Evolutionary conservation across 2,329 filamentous ascomycete species (phyloP).

Genomic region (Ascochyta fabae): DNA sequence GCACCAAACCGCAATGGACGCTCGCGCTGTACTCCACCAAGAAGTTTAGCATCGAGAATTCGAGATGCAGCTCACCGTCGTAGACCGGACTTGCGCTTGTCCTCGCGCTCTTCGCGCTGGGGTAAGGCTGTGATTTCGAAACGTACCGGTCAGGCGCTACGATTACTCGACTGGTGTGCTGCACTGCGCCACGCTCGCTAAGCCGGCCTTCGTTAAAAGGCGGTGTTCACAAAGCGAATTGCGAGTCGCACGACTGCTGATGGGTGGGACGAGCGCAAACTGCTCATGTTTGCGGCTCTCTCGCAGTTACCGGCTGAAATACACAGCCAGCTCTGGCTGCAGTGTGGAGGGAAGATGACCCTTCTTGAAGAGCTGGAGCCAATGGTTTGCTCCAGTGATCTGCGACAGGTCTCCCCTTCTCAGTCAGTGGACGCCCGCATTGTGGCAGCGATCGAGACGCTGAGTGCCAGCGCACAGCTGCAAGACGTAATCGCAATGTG

Average conservation of each 20-base stretch:
- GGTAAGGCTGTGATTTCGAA: slow-evolving; percentile 10
- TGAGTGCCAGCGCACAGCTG: slow-evolving; percentile 36
- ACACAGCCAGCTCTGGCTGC: slow-evolving; percentile 25
- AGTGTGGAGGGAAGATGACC: slow-evolving; percentile 20
- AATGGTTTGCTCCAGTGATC: slow-evolving; percentile 36
- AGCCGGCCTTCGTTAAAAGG: slow-evolving; percentile 26
- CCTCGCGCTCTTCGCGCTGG: slow-evolving; percentile 2
- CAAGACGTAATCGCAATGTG: not conserved
- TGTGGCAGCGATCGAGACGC: slow-evolving; percentile 8
- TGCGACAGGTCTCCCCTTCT: slow-evolving; percentile 22
- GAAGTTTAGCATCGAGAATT: slow-evolving; percentile 25
- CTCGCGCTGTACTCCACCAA: slow-evolving; percentile 28
- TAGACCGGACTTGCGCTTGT: slow-evolving; percentile 10
- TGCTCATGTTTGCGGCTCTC: slow-evolving; percentile 42
- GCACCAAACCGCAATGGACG: slow-evolving; percentile 38
- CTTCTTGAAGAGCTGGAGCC: slow-evolving; percentile 35
- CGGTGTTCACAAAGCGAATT: slow-evolving; percentile 28
- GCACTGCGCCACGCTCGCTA: slow-evolving; percentile 46
- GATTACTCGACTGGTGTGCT: slow-evolving; percentile 14
- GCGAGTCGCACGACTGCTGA: slow-evolving; percentile 25
- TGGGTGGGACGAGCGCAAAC: slow-evolving; percentile 6
- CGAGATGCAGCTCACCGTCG: slow-evolving; percentile 19
- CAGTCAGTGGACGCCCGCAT: slow-evolving; percentile 19
- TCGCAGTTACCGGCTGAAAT: slow-evolving; percentile 21
- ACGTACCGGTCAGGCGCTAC: slow-evolving; percentile 12